These are phyloP conservation scores for Stylosanthes scabra DNA, from an alignment of 331 rosid genomes.

Conservation along the genomic window DNA sequence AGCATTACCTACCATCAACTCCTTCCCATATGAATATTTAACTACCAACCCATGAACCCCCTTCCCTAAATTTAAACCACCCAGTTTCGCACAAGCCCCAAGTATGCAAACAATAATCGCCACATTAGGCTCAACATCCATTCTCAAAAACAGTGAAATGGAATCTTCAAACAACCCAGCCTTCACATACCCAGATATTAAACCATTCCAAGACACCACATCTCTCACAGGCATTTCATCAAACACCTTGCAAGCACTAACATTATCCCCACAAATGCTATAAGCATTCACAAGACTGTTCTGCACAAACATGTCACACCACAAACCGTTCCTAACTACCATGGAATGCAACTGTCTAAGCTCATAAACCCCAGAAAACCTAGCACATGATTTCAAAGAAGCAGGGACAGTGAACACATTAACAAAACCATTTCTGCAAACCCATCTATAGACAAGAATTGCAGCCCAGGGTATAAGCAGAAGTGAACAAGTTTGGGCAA, in stretches of 20 bases:
- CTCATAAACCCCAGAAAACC: slow-evolving; percentile 62
- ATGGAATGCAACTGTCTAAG: slow-evolving; percentile 68
- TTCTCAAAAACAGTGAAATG: slow-evolving; percentile 61
- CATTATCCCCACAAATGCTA: slow-evolving; percentile 59
- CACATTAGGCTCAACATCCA: slow-evolving; percentile 64
- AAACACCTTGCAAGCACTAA: slow-evolving; percentile 59
- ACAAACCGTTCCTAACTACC: slow-evolving; percentile 56
- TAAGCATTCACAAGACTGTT: slow-evolving; percentile 64
- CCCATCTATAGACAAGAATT: slow-evolving; percentile 52
- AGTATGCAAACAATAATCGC: slow-evolving; percentile 69
- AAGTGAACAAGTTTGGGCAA: slow-evolving; percentile 42
- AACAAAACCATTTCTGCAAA: slow-evolving; percentile 66
- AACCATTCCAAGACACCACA: slow-evolving; percentile 86
- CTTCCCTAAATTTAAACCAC: slow-evolving; percentile 59
- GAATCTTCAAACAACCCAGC: slow-evolving; percentile 63
- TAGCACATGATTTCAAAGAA: slow-evolving; percentile 77
- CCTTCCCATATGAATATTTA: slow-evolving; percentile 43
- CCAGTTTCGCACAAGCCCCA: slow-evolving; percentile 68
- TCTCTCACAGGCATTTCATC: slow-evolving; percentile 83
- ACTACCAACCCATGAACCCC: slow-evolving; percentile 74
- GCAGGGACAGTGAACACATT: slow-evolving; percentile 74
- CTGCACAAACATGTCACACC: slow-evolving; percentile 65
- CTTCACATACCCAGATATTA: slow-evolving; percentile 72
- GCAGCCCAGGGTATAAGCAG: slow-evolving; percentile 63
- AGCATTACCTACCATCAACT: slow-evolving; percentile 68